Conservation (phyloP, 495 filamentous ascomycete genomes). For the Penicillium parvum region DNA sequence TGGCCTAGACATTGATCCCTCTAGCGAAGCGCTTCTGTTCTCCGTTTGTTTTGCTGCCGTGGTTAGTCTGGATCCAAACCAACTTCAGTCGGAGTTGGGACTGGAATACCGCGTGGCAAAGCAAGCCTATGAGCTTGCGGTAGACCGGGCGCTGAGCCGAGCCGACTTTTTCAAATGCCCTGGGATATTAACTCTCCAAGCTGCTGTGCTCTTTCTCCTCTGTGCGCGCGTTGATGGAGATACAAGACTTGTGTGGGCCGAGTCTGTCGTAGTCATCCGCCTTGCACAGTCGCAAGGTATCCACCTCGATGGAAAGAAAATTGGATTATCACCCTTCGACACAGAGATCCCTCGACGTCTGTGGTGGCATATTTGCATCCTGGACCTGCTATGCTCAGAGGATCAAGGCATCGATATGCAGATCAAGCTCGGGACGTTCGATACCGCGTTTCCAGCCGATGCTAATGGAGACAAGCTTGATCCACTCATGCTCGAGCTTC, state of each 20-base stretch:
- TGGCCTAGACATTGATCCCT: constrained; percentile 40
- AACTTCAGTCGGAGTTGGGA: constrained; percentile 14
- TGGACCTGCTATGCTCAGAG: constrained; percentile 68
- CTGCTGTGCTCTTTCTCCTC: constrained; percentile 63
- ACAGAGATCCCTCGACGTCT: constrained; percentile 70
- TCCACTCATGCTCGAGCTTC: constrained; percentile 50
- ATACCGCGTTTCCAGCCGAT: constrained; percentile 61
- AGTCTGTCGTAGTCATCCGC: constrained; percentile 60
- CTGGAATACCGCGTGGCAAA: constrained; percentile 37
- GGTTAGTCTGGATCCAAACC: constrained; percentile 50
- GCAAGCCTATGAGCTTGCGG: constrained; percentile 57
- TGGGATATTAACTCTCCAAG: constrained; percentile 62
- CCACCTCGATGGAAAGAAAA: constrained; percentile 63
- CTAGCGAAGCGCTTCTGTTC: constrained; percentile 60
- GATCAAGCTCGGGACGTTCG: constrained; percentile 58
- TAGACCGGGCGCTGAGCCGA: constrained; percentile 62
- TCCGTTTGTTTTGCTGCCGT: constrained; percentile 67
- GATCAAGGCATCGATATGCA: constrained; percentile 71
- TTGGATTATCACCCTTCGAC: constrained; percentile 59
- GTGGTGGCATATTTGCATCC: constrained; percentile 72
- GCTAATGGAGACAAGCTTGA: constrained; percentile 65
- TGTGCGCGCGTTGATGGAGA: constrained; percentile 53
- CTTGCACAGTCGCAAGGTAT: constrained; percentile 69
- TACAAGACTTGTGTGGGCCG: constrained; percentile 52
- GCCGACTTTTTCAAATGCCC: constrained; percentile 63